Evolutionary conservation across 495 filamentous ascomycete species (phyloP).

Genomic region (Penicillium robsamsonii): DNA sequence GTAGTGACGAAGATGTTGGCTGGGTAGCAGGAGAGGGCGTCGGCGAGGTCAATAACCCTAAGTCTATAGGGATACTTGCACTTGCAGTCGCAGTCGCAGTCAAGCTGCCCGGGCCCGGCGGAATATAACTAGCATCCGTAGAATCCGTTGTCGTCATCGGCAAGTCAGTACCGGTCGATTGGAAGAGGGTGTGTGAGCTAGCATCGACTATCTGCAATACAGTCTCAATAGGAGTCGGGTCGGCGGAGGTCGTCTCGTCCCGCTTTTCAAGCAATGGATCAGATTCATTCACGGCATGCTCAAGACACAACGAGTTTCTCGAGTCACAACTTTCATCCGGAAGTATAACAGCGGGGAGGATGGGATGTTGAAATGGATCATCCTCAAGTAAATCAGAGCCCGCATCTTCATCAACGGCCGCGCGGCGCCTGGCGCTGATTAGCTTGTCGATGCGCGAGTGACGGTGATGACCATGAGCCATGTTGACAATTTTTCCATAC

Average conservation of each 20-base stretch:
- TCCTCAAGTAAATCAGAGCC: conserved; percentile 5
- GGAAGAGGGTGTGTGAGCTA: conserved; percentile 20
- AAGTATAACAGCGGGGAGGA: conserved; percentile 6
- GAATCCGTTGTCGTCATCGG: conserved; percentile 23
- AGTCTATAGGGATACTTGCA: neutral
- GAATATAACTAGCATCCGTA: conserved; percentile 13
- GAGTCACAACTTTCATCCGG: conserved; percentile 14
- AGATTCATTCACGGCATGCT: conserved; percentile 2
- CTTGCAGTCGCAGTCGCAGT: neutral
- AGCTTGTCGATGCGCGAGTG: conserved; percentile 22
- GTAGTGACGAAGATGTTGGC: neutral
- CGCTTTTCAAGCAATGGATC: conserved; percentile 16
- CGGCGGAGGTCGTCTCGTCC: conserved; percentile 15
- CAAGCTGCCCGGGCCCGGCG: conserved; percentile 8
- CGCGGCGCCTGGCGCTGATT: conserved; percentile 17
- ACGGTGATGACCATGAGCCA: conserved; percentile 27
- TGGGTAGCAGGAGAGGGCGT: conserved; percentile 7
- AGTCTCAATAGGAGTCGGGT: conserved; percentile 14
- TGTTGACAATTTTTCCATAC: conserved; percentile 10
- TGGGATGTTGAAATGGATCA: neutral
- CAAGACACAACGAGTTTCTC: conserved; percentile 12
- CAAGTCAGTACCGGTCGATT: conserved; percentile 15
- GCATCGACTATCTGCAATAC: conserved; percentile 24
- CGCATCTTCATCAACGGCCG: neutral
- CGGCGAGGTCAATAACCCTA: conserved; percentile 1